phyloP scores from a whole-genome alignment of 805 yeast genomes.

The Sugiyamaella smithiae region DNA sequence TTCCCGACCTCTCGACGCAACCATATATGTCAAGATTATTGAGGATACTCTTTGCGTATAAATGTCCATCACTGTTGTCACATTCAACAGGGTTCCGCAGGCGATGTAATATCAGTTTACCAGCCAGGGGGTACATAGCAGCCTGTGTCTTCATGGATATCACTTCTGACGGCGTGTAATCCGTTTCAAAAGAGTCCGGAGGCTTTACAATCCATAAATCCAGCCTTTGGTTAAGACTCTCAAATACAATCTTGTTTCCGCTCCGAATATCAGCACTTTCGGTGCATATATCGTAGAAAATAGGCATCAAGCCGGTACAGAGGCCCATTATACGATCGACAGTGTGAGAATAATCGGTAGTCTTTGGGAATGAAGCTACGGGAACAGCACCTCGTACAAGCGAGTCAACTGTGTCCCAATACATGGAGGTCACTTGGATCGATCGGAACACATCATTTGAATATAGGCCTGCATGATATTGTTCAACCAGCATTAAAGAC shows the following conservation, averaged over 20 bases:
- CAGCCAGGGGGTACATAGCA: not conserved
- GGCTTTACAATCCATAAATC: not conserved
- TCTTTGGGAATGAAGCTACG: no score
- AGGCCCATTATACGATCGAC: not conserved
- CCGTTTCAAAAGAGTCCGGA: not conserved
- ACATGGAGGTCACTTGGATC: not conserved
- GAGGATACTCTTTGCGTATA: not conserved
- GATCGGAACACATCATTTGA: not conserved
- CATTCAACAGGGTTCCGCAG: not conserved
- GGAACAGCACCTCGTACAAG: not conserved
- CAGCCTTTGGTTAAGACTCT: not conserved
- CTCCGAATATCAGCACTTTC: not conserved
- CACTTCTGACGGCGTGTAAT: not conserved
- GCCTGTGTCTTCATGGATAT: not conserved
- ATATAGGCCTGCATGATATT: not conserved
- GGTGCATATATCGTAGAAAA: not conserved
- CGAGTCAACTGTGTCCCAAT: not conserved
- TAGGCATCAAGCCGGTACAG: not conserved
- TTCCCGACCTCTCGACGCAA: not conserved
- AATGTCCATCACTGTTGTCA: not conserved
- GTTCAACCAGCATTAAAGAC: not conserved
- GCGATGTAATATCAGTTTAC: not conserved
- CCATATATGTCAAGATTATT: not conserved
- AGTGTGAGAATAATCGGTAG: not conserved
- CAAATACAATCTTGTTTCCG: not conserved